Percentiles rank a stretch among this genome's conserved stretches.
phyloP scores from a whole-genome alignment of 2,329 filamentous ascomycete species.

The Claviceps sp. region DNA sequence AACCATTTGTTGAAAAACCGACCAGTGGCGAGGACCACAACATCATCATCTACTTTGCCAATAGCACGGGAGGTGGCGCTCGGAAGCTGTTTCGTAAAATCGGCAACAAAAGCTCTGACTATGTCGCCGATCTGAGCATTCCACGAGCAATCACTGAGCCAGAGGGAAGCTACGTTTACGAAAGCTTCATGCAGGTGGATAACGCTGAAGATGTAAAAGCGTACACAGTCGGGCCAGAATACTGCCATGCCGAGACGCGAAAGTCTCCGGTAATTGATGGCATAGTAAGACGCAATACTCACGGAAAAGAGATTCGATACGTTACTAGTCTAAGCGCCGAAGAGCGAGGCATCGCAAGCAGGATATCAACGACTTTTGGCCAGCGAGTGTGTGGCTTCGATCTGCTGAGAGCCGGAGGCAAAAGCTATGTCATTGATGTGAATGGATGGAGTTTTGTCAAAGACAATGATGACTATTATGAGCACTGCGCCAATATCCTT shows the following conservation, averaged over 20 bases:
- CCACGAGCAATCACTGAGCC: slow-evolving; percentile 75
- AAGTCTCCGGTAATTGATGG: slow-evolving; percentile 97
- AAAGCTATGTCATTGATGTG: slow-evolving; percentile 96
- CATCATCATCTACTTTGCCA: slow-evolving; percentile 94
- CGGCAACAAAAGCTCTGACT: slow-evolving; percentile 98
- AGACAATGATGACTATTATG: slow-evolving; percentile 97
- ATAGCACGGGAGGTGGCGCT: slow-evolving; percentile 74
- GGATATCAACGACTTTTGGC: slow-evolving; percentile 82
- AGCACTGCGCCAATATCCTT: slow-evolving; percentile 75
- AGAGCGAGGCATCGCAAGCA: slow-evolving; percentile 75
- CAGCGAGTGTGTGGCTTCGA: slow-evolving; percentile 96
- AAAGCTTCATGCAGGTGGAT: slow-evolving; percentile 91
- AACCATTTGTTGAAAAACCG: slow-evolving; percentile 96
- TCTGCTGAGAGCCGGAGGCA: slow-evolving; percentile 71
- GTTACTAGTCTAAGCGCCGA: slow-evolving; percentile 72
- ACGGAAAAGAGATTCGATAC: slow-evolving; percentile 93
- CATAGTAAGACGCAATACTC: slow-evolving; percentile 86
- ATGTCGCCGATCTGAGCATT: slow-evolving; percentile 59
- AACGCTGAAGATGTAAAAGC: slow-evolving; percentile 98
- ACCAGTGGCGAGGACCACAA: slow-evolving; percentile 98
- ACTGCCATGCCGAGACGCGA: slow-evolving; percentile 91
- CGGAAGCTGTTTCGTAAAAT: slow-evolving; percentile 91
- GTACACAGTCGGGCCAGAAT: slow-evolving; percentile 86
- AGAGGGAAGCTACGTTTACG: slow-evolving; percentile 81
- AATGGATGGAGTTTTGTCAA: slow-evolving; percentile 99